Evolutionary conservation across 1,139 yeast species (phyloP).

Genomic region (Geotrichum cucujoidarum): DNA sequence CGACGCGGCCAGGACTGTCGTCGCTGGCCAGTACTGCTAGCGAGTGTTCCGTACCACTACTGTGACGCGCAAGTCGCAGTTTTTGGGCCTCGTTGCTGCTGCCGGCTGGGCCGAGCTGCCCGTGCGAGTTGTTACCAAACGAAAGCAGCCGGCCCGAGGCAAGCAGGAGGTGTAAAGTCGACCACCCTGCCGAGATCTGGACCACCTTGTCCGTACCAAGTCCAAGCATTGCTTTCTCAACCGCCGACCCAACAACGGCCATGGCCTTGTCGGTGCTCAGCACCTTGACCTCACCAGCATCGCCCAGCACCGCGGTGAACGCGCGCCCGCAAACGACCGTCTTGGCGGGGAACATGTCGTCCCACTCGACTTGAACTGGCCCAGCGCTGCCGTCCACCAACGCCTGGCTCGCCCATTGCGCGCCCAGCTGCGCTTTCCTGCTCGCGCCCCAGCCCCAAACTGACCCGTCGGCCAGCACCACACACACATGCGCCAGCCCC

Average conservation of each 20-base stretch:
- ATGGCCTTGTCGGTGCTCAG: neutral
- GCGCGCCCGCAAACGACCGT: slow-evolving; percentile 15
- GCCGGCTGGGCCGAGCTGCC: slow-evolving; percentile 48
- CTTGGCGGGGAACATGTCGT: neutral
- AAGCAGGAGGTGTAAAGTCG: slow-evolving; percentile 55
- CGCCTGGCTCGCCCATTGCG: neutral
- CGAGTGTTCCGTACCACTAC: slow-evolving; percentile 87
- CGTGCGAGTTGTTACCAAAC: slow-evolving; percentile 71
- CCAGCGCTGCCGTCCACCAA: neutral
- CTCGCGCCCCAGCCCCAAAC: slow-evolving; percentile 81
- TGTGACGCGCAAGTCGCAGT: slow-evolving; percentile 27
- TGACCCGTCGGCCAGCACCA: slow-evolving; percentile 41
- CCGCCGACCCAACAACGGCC: neutral
- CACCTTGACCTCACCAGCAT: neutral
- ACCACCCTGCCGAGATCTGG: slow-evolving; percentile 65
- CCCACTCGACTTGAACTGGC: neutral
- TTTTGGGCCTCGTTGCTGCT: slow-evolving; percentile 10
- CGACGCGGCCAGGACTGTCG: slow-evolving; percentile 42
- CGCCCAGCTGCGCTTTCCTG: slow-evolving; percentile 58
- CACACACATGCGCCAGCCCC: slow-evolving; percentile 55
- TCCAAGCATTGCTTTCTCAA: neutral
- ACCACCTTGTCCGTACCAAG: neutral
- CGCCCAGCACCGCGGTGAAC: slow-evolving; percentile 6
- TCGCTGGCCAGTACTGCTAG: slow-evolving; percentile 39
- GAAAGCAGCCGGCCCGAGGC: slow-evolving; percentile 40